Conservation (phyloP, 176 grass and related monocot genomes). For the Chrysopogon serrulatus region DNA sequence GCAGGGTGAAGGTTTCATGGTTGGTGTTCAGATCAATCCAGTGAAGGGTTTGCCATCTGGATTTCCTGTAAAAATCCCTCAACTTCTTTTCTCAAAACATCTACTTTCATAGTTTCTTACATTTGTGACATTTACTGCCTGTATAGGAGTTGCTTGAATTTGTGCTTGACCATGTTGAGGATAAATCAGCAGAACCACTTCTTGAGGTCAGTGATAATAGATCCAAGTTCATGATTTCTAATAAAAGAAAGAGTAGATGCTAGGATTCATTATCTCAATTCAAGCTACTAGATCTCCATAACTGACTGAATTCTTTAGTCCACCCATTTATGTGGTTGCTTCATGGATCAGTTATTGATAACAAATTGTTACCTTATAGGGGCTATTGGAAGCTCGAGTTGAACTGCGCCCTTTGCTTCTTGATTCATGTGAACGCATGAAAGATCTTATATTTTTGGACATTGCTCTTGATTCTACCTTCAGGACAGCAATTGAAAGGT, state of each 20-base stretch:
- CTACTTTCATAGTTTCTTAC: background rate
- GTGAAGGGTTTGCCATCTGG: conserved; percentile 90
- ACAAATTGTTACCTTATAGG: conserved; percentile 47
- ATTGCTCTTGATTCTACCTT: conserved; percentile 95
- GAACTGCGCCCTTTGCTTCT: conserved; percentile 74
- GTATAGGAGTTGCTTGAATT: conserved; percentile 77
- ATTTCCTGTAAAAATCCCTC: conserved; percentile 75
- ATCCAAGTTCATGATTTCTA: background rate
- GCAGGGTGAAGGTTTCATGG: conserved; percentile 99
- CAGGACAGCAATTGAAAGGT: conserved; percentile 91
- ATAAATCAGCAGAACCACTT: conserved; percentile 72
- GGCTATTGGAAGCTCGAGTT: conserved; percentile 81
- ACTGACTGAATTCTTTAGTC: conserved; percentile 19
- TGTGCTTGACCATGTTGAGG: conserved; percentile 90
- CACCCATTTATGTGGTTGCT: background rate
- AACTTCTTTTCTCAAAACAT: conserved; percentile 17
- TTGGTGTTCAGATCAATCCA: conserved; percentile 94
- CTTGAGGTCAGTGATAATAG: conserved; percentile 63
- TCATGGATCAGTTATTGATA: conserved; percentile 18
- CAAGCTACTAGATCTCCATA: background rate
- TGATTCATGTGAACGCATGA: conserved; percentile 65
- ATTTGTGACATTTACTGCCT: conserved; percentile 28
- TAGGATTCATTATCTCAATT: background rate
- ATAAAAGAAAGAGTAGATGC: background rate
- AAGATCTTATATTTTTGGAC: conserved; percentile 99